These are phyloP conservation scores for Blastobotrys elegans DNA, from an alignment of 1,139 yeast genomes.

Conservation along the genomic window DNA sequence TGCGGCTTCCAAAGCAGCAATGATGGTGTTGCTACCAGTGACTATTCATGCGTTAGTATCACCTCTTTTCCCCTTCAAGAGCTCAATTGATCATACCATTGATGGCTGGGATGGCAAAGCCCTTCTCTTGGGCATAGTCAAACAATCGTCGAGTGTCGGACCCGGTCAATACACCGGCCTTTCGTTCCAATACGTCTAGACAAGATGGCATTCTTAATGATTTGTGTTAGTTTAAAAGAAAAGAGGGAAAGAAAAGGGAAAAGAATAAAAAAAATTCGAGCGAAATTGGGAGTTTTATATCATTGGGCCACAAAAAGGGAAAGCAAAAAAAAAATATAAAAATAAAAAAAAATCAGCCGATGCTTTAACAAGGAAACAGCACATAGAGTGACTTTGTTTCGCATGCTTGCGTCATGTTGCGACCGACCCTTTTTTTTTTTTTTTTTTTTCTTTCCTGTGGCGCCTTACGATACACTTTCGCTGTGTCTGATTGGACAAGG, in stretches of 20 bases:
- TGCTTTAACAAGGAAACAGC: background rate
- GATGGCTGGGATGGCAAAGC: constrained; percentile 97
- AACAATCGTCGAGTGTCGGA: constrained; percentile 88
- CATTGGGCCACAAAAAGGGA: background rate
- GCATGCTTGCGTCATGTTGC: background rate
- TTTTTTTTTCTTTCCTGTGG: background rate
- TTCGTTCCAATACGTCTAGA: constrained; percentile 72
- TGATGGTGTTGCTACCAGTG: constrained; percentile 94
- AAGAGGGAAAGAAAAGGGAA: background rate
- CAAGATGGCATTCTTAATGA: constrained; percentile 10
- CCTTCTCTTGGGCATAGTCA: constrained; percentile 88
- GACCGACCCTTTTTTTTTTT: background rate
- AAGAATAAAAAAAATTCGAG: background rate
- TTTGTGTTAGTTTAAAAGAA: background rate
- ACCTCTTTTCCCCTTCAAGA: no score
- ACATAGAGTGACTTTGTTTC: background rate
- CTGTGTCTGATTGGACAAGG: background rate
- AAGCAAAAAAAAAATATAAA: background rate
- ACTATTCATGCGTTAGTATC: no score
- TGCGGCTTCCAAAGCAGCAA: constrained; percentile 97
- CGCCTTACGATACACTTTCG: no score
- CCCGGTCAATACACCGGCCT: constrained; percentile 98
- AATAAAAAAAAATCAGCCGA: background rate
- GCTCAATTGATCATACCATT: no score
- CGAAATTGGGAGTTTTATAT: background rate